Evolutionary conservation across 2,329 filamentous ascomycete genomes (phyloP).

Genomic region (Neofusicoccum parvum): DNA sequence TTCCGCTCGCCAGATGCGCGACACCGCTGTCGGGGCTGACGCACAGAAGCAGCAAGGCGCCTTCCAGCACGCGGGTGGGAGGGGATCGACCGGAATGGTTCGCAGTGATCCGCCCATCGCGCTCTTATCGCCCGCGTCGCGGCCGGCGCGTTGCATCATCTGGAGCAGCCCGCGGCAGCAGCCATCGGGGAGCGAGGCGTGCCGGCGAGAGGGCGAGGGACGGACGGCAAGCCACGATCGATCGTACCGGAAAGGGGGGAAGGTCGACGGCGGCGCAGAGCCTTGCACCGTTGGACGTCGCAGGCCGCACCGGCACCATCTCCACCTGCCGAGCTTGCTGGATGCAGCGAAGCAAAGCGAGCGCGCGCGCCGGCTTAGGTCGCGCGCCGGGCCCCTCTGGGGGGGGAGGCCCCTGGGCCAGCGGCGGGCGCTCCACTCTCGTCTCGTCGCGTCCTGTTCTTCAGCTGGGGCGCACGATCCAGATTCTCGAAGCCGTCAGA

Average conservation of each 20-base stretch:
- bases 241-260: background rate
- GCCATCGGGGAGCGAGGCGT: background rate
- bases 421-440: background rate
- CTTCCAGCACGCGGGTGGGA: background rate
- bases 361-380: background rate
- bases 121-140: background rate
- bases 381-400: no score
- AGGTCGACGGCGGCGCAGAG: background rate
- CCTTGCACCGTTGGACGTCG: background rate
- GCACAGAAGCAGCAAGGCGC: constrained; percentile 12
- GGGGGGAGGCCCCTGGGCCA: no score
- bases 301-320: background rate
- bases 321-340: constrained; percentile 12
- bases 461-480: constrained; percentile 15
- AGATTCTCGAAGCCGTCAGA: constrained; percentile 19
- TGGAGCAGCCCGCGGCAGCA: background rate
- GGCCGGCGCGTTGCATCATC: background rate
- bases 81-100: constrained; percentile 16
- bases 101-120: constrained; percentile 5
- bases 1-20: constrained; percentile 11
- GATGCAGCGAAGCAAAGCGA: background rate
- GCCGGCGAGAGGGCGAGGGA: background rate
- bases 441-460: background rate
- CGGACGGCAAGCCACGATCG: background rate
- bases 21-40: constrained; percentile 13